These are phyloP conservation scores for Apiospora marii DNA, from an alignment of 2,329 filamentous ascomycete genomes.

Conservation along the genomic window DNA sequence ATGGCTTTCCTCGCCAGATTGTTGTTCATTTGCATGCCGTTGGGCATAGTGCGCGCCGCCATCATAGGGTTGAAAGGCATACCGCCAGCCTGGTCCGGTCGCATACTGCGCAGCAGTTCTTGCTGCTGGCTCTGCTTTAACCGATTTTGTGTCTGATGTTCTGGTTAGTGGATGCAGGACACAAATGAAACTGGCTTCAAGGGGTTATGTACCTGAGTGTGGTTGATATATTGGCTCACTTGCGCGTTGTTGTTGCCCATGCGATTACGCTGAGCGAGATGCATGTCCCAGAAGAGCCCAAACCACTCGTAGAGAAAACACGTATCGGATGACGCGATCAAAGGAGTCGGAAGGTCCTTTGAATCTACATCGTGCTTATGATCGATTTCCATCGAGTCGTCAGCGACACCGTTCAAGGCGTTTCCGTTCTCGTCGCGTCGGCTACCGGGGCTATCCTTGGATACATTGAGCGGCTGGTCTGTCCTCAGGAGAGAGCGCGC, in stretches of 20 bases:
- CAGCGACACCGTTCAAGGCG: slow-evolving; percentile 72
- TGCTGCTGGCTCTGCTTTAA: slow-evolving; percentile 80
- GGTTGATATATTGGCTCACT: slow-evolving; percentile 78
- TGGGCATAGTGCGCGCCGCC: slow-evolving; percentile 63
- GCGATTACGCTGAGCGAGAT: slow-evolving; percentile 79
- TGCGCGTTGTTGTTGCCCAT: slow-evolving; percentile 54
- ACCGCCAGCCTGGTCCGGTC: slow-evolving; percentile 63
- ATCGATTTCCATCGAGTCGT: slow-evolving; percentile 84
- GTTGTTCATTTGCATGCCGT: slow-evolving; percentile 67
- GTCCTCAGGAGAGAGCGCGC: slow-evolving; percentile 76
- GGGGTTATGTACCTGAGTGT: slow-evolving; percentile 76
- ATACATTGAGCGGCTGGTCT: slow-evolving; percentile 71
- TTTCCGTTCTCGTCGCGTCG: slow-evolving; percentile 74
- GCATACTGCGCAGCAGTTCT: slow-evolving; percentile 77
- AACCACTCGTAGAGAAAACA: slow-evolving; percentile 99
- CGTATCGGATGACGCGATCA: slow-evolving; percentile 71
- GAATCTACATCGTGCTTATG: slow-evolving; percentile 77
- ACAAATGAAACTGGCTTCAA: not conserved
- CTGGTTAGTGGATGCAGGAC: slow-evolving; percentile 30
- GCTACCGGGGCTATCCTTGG: slow-evolving; percentile 73
- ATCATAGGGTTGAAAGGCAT: slow-evolving; percentile 69
- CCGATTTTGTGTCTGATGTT: slow-evolving; percentile 69
- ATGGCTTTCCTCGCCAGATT: slow-evolving; percentile 77
- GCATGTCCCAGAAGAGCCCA: slow-evolving; percentile 96
- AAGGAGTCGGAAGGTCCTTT: slow-evolving; percentile 83